A percentile compares a stretch with the other conserved stretches of the same genome.
These are phyloP conservation scores for Micromonas commoda DNA, from an alignment of 139 green algal genomes.

Conservation along the genomic window DNA sequence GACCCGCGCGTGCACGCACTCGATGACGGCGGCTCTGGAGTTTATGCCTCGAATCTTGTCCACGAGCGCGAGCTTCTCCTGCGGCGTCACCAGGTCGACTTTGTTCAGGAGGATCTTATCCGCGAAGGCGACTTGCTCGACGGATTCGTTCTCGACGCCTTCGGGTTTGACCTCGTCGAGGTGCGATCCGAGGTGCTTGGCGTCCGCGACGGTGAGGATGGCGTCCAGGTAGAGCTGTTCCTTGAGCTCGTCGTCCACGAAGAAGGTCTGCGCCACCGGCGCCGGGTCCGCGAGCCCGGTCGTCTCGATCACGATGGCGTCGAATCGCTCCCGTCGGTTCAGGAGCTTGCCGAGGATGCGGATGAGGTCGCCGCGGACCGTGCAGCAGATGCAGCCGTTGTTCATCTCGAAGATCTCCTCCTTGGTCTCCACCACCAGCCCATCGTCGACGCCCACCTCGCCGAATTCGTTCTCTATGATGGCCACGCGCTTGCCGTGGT, in stretches of 20 bases:
- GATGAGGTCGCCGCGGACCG: constrained; percentile 42
- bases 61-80: constrained; percentile 43
- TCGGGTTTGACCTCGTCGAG: constrained; percentile 76
- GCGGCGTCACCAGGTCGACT: constrained; percentile 47
- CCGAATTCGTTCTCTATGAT: no score
- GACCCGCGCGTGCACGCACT: constrained; percentile 43
- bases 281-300: constrained; percentile 76
- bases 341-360: constrained; percentile 26
- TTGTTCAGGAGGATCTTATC: constrained; percentile 88
- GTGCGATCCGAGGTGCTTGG: constrained; percentile 68
- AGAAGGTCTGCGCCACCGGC: constrained; percentile 80
- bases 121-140: constrained; percentile 65
- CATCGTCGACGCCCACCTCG: constrained; percentile 88
- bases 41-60: constrained; percentile 31
- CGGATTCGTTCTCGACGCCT: constrained; percentile 68
- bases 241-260: constrained; percentile 67
- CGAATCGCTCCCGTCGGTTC: constrained; percentile 43
- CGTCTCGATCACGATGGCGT: constrained; percentile 78
- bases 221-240: constrained; percentile 40
- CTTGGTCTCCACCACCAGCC: constrained; percentile 36
- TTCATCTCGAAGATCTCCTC: constrained; percentile 79
- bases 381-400: constrained; percentile 96
- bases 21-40: constrained; percentile 40
- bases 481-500: constrained; percentile 36
- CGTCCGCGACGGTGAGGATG: constrained; percentile 73